A percentile compares a stretch with the other conserved stretches of the same genome.
These are phyloP conservation scores for Monosiga brevicollis DNA, from an alignment of 78 protist genomes.

Conservation along the genomic window DNA sequence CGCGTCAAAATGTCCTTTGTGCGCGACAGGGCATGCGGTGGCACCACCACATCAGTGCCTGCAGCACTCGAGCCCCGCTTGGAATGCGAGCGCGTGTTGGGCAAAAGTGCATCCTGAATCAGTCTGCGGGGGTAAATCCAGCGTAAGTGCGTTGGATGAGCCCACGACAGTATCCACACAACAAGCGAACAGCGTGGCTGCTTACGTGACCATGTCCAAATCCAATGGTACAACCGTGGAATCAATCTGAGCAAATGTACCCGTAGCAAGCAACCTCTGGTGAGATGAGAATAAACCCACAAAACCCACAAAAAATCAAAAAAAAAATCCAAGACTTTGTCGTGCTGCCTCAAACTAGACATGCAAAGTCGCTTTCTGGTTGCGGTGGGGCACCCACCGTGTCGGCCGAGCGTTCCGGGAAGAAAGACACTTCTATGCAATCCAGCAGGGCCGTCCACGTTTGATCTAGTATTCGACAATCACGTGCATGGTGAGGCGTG, in stretches of 20 bases:
- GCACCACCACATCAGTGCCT: neutral
- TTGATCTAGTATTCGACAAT: neutral
- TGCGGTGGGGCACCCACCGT: too few relatives aligned
- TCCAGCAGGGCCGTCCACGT: neutral
- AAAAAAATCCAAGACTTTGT: too few relatives aligned
- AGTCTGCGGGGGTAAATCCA: neutral
- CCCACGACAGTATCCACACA: neutral
- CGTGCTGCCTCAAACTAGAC: too few relatives aligned
- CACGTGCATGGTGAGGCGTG: neutral
- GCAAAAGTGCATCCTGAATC: neutral
- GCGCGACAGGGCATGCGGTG: neutral
- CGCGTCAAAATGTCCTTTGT: neutral
- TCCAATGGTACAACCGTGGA: neutral
- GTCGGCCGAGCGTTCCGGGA: too few relatives aligned
- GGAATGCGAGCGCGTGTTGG: neutral
- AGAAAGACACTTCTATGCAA: neutral
- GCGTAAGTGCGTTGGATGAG: neutral
- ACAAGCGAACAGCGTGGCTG: neutral
- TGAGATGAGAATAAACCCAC: neutral
- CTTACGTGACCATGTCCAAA: neutral
- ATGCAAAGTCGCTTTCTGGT: too few relatives aligned
- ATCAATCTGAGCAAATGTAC: neutral
- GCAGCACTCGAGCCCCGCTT: neutral
- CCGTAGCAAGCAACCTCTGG: neutral
- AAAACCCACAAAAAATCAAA: too few relatives aligned